Conservation (phyloP, 352 stramenopile genomes). For the Pythium aquatile region DNA sequence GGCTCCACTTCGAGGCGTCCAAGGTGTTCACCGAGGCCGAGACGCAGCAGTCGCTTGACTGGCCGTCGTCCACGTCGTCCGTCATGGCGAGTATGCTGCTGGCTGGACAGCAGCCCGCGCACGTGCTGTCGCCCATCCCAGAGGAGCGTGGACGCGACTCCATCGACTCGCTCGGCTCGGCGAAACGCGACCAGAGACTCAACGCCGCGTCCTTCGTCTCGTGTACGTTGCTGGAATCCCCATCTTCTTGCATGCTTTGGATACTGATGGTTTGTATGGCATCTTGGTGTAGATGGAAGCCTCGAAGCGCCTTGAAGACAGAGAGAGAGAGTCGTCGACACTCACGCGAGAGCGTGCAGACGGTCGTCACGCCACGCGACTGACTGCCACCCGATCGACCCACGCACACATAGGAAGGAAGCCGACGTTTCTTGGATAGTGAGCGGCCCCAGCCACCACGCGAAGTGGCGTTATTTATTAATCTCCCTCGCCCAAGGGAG, state of each 20-base stretch:
- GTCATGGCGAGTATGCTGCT: background rate
- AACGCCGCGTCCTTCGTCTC: constrained; percentile 18
- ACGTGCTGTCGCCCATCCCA: constrained; percentile 67
- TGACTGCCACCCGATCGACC: too few relatives aligned
- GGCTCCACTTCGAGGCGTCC: constrained; percentile 51
- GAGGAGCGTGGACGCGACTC: constrained; percentile 51
- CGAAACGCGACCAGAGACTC: constrained; percentile 11
- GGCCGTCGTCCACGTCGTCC: constrained; percentile 25
- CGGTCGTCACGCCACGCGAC: too few relatives aligned
- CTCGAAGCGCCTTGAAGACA: constrained; percentile 14
- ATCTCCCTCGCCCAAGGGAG: background rate
- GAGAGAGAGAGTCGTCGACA: too few relatives aligned
- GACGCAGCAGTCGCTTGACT: constrained; percentile 32
- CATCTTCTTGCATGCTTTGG: background rate
- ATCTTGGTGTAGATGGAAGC: constrained; percentile 20
- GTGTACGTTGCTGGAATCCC: constrained; percentile 14
- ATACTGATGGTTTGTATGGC: background rate
- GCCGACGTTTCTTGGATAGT: background rate
- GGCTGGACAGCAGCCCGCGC: constrained; percentile 34
- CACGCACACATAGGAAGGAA: background rate
- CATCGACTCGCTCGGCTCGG: constrained; percentile 25
- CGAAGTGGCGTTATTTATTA: background rate
- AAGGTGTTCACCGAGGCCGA: constrained; percentile 33
- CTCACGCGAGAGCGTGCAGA: too few relatives aligned
- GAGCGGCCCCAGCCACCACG: background rate